Base-by-base conservation (phyloP, 768 basidiomycete species). In the Thelephora ganbajun region DNA sequence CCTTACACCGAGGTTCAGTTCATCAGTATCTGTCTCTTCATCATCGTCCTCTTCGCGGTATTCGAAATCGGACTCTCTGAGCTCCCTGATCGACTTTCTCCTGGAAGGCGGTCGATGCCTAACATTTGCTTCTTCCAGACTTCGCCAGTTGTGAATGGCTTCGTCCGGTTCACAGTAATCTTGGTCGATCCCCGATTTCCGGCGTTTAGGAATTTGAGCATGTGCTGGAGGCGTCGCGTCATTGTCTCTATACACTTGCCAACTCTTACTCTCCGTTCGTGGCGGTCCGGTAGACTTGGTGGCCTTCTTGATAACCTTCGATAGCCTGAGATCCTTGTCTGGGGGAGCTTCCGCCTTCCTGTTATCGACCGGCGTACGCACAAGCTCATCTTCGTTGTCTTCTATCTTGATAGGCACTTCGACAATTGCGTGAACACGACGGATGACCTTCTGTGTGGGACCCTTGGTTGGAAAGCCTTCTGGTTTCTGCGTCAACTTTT, bases 331-430 rank as follows among this genome's bases (percentile, higher is more conserved):
- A 16, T 41, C 22, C 39, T 41, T 7, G 12, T 16, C 39, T 7
- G 39, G 14, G 11, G 22, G 1, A 41, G 39, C 9, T 18, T 9
- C 2, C 14, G 5, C 22, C 9, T 41, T 41, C 39, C 39, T 41
- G 14, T 16, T 14, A 16, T 41, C 22, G 9, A 41, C 22, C 39
- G 14, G 11, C 9, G 7, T 41, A 22, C 39, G 22, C 39, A 41
- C 26, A 30, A 30, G 26, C 9, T 69, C 69, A n/a, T 64, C 64
- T 3, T 69, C 66, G 1, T 64, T 66, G 2, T 75, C 77, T 59
- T 84, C 81, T 48, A 71, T 71, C 55, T 85, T 84, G 34, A 84
- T 74, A 33, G 72, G 66, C 1, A 83, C 64, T 16, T 83, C 68
- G 5, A 74, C 58, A 2, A 69, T 58, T 22, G 83, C 79, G 18